Evolutionary conservation across 2,329 filamentous ascomycete species (phyloP).

Genomic region (Lasiodiplodia sp.): DNA sequence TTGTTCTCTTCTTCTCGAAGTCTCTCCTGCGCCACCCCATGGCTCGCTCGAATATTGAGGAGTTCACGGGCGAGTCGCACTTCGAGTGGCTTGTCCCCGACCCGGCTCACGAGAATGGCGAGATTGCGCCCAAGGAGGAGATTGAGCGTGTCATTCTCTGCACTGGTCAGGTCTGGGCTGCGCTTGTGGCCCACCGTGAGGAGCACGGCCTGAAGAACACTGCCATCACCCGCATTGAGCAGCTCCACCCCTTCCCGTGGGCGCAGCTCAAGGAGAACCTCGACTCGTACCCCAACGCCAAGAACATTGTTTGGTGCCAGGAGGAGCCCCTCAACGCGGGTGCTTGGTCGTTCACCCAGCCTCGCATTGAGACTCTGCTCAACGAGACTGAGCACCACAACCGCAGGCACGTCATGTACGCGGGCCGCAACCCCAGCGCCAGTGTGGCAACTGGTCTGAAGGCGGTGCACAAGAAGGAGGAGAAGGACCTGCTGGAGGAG

Average conservation of each 20-base stretch:
- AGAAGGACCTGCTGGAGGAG: slow-evolving; percentile 78
- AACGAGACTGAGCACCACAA: slow-evolving; percentile 93
- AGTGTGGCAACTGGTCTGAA: slow-evolving; percentile 95
- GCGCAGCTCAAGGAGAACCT: slow-evolving; percentile 95
- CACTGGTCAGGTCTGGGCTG: slow-evolving; percentile 91
- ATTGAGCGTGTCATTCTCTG: slow-evolving; percentile 96
- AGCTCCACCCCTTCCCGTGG: slow-evolving; percentile 99
- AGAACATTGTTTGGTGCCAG: slow-evolving; percentile 96
- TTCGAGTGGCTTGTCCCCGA: slow-evolving; percentile 98
- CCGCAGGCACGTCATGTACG: slow-evolving; percentile 96
- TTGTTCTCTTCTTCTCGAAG: slow-evolving; percentile 99
- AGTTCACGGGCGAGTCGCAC: slow-evolving; percentile 88
- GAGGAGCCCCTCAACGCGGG: slow-evolving; percentile 98
- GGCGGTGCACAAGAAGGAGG: slow-evolving; percentile 87
- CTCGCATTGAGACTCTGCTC: slow-evolving; percentile 93
- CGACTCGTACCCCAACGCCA: slow-evolving; percentile 94
- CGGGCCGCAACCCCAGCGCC: slow-evolving; percentile 90
- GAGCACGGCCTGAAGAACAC: slow-evolving; percentile 87
- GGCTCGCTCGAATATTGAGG: slow-evolving; percentile 86
- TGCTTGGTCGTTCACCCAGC: slow-evolving; percentile 97
- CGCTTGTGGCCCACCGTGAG: slow-evolving; percentile 88
- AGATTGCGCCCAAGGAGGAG: slow-evolving; percentile 80
- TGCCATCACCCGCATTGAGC: slow-evolving; percentile 94
- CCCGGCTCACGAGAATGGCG: slow-evolving; percentile 77
- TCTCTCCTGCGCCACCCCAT: slow-evolving; percentile 92